These are phyloP conservation scores for Vanrija sp. DNA, from an alignment of 1,284 basidiomycete genomes.

Conservation along the genomic window DNA sequence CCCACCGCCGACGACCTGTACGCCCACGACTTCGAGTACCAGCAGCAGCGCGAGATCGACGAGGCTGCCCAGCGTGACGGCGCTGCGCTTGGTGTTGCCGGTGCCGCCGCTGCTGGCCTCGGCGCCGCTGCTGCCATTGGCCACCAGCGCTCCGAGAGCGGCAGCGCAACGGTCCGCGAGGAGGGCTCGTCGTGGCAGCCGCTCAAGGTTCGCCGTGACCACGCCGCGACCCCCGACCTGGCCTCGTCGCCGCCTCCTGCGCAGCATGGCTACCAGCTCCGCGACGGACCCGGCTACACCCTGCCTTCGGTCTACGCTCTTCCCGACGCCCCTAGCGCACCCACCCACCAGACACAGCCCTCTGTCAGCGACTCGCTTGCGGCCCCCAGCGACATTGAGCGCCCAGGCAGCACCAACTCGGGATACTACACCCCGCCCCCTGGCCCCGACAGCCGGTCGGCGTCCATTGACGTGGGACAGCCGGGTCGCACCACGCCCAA, in stretches of 20 bases:
- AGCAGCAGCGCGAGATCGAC: slow-evolving; percentile 40
- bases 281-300: slow-evolving; percentile 1
- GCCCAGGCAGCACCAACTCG: slow-evolving; percentile 1
- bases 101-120: background rate
- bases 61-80: slow-evolving; percentile 12
- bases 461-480: background rate
- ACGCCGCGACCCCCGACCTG: background rate
- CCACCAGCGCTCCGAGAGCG: background rate
- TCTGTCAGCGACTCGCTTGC: background rate
- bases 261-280: background rate
- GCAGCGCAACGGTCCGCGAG: background rate
- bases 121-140: background rate
- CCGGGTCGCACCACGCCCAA: background rate
- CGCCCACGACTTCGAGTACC: slow-evolving; percentile 37
- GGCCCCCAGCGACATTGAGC: background rate
- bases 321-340: slow-evolving; percentile 1
- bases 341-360: background rate
- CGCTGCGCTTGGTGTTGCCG: background rate
- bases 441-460: background rate
- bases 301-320: background rate
- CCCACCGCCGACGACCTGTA: slow-evolving; percentile 7
- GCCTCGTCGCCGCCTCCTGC: background rate
- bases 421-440: slow-evolving; percentile 5
- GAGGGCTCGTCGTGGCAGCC: slow-evolving; percentile 8
- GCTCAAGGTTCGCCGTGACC: slow-evolving; percentile 2